Evolutionary conservation across 78 protist genomes (phyloP).

Genomic region (Dictyostelium brefeldianum): DNA sequence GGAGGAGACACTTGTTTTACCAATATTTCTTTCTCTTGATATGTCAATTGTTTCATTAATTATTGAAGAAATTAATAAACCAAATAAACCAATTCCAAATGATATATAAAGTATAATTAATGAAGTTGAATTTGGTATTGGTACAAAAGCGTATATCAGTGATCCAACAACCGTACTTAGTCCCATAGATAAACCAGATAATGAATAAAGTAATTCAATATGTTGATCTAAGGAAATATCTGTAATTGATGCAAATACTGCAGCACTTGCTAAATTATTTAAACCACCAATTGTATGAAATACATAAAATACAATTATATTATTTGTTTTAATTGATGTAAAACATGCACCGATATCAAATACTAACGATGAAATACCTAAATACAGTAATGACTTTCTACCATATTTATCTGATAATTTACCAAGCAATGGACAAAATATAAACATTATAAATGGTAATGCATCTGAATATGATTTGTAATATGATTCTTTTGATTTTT

Average conservation of each 20-base stretch:
- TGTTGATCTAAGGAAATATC: slow-evolving; percentile 29
- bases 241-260: slow-evolving; percentile 1
- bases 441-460: slow-evolving; percentile 10
- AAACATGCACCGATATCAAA: neutral
- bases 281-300: slow-evolving; percentile 39
- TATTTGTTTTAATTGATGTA: neutral
- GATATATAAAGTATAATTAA: neutral
- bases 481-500: slow-evolving; percentile 4
- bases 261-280: neutral
- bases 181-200: slow-evolving; percentile 8
- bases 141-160: neutral
- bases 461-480: slow-evolving; percentile 13
- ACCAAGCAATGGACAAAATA: neutral
- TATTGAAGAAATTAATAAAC: neutral
- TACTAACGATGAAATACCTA: neutral
- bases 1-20: neutral
- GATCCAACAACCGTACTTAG: neutral
- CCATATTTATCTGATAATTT: slow-evolving; percentile 33
- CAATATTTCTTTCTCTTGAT: neutral
- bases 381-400: slow-evolving; percentile 7
- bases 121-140: neutral
- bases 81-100: neutral
- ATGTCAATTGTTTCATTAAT: neutral
- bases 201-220: neutral
- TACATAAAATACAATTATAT: slow-evolving; percentile 7